Evolutionary conservation across 176 grass and related monocot genomes (phyloP).

Genomic region (Cymbopogon citratus): DNA sequence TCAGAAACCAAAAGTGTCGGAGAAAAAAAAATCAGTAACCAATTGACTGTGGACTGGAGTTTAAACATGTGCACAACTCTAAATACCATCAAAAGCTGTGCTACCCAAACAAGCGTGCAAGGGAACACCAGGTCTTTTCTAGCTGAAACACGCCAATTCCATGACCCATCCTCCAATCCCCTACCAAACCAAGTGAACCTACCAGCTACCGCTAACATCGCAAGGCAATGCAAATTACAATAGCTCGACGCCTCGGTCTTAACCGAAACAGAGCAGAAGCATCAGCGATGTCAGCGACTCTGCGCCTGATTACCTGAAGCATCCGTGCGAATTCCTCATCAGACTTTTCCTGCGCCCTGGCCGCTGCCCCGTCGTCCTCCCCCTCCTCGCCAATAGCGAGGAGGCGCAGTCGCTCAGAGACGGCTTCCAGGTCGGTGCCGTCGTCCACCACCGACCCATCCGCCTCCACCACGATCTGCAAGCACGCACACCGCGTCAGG

Average conservation of each 20-base stretch:
- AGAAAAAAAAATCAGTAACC: background rate
- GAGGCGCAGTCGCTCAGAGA: conserved; percentile 52
- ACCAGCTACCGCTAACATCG: background rate
- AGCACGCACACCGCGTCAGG: background rate
- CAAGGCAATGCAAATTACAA: background rate
- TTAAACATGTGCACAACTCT: background rate
- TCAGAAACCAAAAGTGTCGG: background rate
- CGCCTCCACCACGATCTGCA: conserved; percentile 64
- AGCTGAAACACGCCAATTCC: background rate
- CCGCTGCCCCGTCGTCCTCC: background rate
- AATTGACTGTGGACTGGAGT: background rate
- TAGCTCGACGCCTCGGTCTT: background rate
- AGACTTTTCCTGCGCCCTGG: conserved; percentile 42
- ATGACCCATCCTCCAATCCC: background rate
- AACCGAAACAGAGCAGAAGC: background rate
- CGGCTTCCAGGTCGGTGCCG: conserved; percentile 49
- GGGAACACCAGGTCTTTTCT: background rate
- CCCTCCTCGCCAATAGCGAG: conserved; percentile 29
- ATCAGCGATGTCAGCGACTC: background rate
- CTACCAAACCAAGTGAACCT: background rate
- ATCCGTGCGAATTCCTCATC: conserved; percentile 72
- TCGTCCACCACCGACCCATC: conserved; percentile 52
- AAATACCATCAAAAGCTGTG: background rate
- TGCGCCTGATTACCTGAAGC: conserved; percentile 47
- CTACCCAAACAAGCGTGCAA: conserved; percentile 7